phyloP scores from a whole-genome alignment of 495 filamentous ascomycete species.

The Xylaria sp. region DNA sequence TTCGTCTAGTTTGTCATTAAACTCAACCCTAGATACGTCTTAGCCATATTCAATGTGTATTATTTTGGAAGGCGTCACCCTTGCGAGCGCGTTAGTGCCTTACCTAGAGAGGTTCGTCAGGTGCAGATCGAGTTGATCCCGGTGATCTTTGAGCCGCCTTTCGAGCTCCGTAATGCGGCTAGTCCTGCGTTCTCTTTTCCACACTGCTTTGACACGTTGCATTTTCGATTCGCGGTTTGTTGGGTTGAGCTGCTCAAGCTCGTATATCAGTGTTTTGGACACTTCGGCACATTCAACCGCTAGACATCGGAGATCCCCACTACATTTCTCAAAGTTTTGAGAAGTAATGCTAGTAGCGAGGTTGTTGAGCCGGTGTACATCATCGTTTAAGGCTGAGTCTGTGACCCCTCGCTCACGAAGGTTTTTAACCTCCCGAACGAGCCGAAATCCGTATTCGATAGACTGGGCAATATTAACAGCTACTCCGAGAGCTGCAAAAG shows the following conservation, averaged over 20 bases:
- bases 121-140: neutral
- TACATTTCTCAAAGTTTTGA: neutral
- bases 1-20: neutral
- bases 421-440: constrained; percentile 6
- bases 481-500: constrained; percentile 19
- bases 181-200: neutral
- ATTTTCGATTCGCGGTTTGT: neutral
- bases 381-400: constrained; percentile 15
- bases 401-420: neutral
- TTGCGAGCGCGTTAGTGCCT: neutral
- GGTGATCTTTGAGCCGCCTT: neutral
- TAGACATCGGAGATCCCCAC: constrained; percentile 20
- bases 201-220: neutral
- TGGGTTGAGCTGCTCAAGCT: neutral
- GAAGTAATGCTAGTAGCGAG: constrained; percentile 7
- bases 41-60: neutral
- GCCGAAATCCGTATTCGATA: constrained; percentile 29
- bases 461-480: constrained; percentile 28
- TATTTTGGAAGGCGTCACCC: too few relatives aligned
- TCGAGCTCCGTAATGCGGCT: neutral
- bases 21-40: neutral
- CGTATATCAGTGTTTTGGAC: neutral
- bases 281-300: constrained; percentile 14
- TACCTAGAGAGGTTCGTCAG: neutral
- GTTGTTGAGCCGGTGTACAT: constrained; percentile 5